A percentile compares a stretch with the other conserved stretches of the same genome.
Evolutionary conservation across 2,329 filamentous ascomycete species (phyloP).

Genomic region (Colletotrichum falcatum): DNA sequence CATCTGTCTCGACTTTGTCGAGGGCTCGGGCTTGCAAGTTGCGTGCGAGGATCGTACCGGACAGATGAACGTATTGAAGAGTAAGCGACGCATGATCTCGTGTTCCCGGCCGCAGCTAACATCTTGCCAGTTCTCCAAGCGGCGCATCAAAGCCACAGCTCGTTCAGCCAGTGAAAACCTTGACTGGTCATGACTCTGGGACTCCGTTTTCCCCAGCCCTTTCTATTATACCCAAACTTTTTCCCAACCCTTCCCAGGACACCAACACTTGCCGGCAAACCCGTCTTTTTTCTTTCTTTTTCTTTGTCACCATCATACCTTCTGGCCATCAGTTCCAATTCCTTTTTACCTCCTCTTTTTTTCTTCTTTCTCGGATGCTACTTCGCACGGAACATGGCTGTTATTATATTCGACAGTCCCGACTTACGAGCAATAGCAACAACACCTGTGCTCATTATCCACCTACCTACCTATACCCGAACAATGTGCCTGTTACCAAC

Average conservation of each 20-base stretch:
- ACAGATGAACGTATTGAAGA: constrained; percentile 65
- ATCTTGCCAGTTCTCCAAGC: constrained; percentile 55
- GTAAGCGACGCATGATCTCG: constrained; percentile 54
- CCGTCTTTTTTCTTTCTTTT: background rate
- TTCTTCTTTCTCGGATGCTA: constrained; percentile 3
- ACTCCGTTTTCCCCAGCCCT: constrained; percentile 1
- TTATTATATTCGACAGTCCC: constrained; percentile 4
- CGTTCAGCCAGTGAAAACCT: constrained; percentile 47
- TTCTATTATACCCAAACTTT: background rate
- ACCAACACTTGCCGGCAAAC: constrained; percentile 14
- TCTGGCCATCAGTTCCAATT: constrained; percentile 14
- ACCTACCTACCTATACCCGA: constrained; percentile 3
- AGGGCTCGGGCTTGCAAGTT: constrained; percentile 71
- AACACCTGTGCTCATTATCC: background rate
- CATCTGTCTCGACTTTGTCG: constrained; percentile 70
- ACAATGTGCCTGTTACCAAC: constrained; percentile 1
- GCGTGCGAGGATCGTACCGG: constrained; percentile 72
- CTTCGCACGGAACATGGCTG: constrained; percentile 17
- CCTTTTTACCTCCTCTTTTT: no score
- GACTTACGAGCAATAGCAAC: constrained; percentile 3
- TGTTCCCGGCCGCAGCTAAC: constrained; percentile 45
- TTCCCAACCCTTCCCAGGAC: constrained; percentile 6
- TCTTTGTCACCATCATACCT: constrained; percentile 39
- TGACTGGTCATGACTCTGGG: background rate
- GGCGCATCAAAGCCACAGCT: constrained; percentile 53